Evolutionary conservation across 371 early-diverging fungal genomes (phyloP).

Genomic region (Mucor irregularis): DNA sequence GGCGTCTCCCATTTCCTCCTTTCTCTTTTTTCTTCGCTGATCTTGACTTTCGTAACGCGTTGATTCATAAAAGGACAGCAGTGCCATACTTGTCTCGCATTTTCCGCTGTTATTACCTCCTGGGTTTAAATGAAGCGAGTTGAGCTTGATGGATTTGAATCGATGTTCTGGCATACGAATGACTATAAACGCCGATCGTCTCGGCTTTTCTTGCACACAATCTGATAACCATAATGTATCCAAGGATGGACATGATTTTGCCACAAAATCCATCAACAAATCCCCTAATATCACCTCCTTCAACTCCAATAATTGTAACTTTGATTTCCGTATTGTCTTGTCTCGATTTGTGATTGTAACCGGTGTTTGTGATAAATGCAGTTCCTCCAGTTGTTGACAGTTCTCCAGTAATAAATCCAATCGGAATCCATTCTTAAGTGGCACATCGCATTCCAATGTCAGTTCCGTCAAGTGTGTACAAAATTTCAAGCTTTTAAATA

Average conservation of each 20-base stretch:
- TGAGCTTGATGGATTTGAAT: slow-evolving; percentile 14
- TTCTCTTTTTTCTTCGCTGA: slow-evolving; percentile 6
- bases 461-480: slow-evolving; percentile 21
- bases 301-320: slow-evolving; percentile 4
- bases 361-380: slow-evolving; percentile 11
- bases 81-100: slow-evolving; percentile 9
- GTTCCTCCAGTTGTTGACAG: slow-evolving; percentile 9
- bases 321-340: slow-evolving; percentile 1
- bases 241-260: slow-evolving; percentile 12
- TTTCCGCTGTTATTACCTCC: slow-evolving; percentile 13
- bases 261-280: slow-evolving; percentile 26
- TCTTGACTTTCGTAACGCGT: slow-evolving; percentile 18
- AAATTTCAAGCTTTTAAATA: slow-evolving; percentile 16
- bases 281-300: slow-evolving; percentile 17
- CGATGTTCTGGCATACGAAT: slow-evolving; percentile 30
- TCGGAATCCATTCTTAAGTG: slow-evolving; percentile 21
- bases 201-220: slow-evolving; percentile 21
- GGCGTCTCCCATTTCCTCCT: neutral
- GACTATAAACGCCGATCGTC: slow-evolving; percentile 21
- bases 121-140: slow-evolving; percentile 21
- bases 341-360: slow-evolving; percentile 11
- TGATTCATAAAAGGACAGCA: slow-evolving; percentile 27
- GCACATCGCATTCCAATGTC: slow-evolving; percentile 22
- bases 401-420: slow-evolving; percentile 22
- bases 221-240: slow-evolving; percentile 8